Evolutionary conservation across 805 yeast genomes (phyloP).

Genomic region (Priceomyces medius): DNA sequence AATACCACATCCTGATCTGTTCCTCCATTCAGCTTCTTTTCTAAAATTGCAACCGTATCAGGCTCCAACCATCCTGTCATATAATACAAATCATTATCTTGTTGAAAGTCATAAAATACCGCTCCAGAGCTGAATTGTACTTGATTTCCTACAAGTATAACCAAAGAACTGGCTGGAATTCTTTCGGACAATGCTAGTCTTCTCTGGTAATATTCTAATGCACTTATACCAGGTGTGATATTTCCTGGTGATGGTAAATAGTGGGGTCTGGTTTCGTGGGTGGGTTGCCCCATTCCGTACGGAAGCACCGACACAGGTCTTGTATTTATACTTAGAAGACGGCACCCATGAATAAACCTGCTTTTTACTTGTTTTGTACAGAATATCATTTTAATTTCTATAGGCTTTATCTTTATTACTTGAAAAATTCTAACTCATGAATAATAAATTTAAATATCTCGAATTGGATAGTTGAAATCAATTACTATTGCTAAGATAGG

Average conservation of each 20-base stretch:
- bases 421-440: too few species aligned
- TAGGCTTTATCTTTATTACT: too few species aligned
- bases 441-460: neutral
- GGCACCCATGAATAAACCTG: neutral
- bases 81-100: slow-evolving; percentile 83
- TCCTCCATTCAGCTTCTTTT: slow-evolving; percentile 54
- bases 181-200: slow-evolving; percentile 56
- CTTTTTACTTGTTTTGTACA: neutral
- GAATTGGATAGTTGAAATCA: neutral
- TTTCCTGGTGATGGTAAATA: slow-evolving; percentile 71
- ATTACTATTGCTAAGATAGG: neutral
- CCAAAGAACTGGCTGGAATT: slow-evolving; percentile 64
- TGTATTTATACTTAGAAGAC: slow-evolving; percentile 12
- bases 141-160: slow-evolving; percentile 70
- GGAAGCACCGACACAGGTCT: slow-evolving; percentile 25
- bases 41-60: slow-evolving; percentile 66
- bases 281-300: slow-evolving; percentile 76
- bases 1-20: slow-evolving; percentile 50
- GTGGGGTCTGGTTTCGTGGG: slow-evolving; percentile 78
- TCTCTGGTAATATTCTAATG: slow-evolving; percentile 76
- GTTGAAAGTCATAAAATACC: slow-evolving; percentile 90
- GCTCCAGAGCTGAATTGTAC: slow-evolving; percentile 83
- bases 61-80: slow-evolving; percentile 94
- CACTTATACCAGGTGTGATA: slow-evolving; percentile 83
- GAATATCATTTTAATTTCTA: too few species aligned